Conservation (phyloP, 2,329 filamentous ascomycete species). For the Lecanoromycetidae sp. region DNA sequence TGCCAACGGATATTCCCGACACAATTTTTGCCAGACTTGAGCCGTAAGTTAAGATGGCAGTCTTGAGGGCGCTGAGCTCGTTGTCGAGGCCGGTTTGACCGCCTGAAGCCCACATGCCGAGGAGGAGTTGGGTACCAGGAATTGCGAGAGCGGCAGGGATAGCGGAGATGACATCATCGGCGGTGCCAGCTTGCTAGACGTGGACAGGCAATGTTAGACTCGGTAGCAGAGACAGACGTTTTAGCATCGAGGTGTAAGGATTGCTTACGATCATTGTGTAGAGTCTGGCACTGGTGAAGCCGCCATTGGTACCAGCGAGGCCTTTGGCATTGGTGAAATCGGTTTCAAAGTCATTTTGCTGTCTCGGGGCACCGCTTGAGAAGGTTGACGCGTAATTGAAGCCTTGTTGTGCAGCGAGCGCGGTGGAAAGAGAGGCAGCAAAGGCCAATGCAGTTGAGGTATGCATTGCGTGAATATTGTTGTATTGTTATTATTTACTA, state of each 20-base stretch:
- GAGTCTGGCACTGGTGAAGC: conserved; percentile 37
- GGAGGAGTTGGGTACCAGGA: conserved; percentile 64
- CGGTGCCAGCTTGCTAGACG: conserved; percentile 50
- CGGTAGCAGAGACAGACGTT: no score
- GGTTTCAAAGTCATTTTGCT: conserved; percentile 32
- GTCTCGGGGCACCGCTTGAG: conserved; percentile 30
- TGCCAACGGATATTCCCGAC: conserved; percentile 73
- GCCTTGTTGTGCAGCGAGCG: conserved; percentile 18
- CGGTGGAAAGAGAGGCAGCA: conserved; percentile 17
- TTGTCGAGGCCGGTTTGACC: conserved; percentile 48
- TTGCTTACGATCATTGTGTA: conserved; percentile 61
- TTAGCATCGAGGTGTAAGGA: no score
- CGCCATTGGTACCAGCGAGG: conserved; percentile 28
- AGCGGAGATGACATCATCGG: conserved; percentile 53
- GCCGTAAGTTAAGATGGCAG: conserved; percentile 51
- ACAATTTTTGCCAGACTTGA: conserved; percentile 52
- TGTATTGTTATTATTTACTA: no score
- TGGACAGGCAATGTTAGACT: no score
- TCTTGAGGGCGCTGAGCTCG: conserved; percentile 60
- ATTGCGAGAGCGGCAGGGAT: conserved; percentile 74
- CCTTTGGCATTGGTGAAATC: conserved; percentile 36
- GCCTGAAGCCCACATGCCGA: conserved; percentile 68
- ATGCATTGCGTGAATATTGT: no score
- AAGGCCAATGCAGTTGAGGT: conserved; percentile 10
- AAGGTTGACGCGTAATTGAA: conserved; percentile 23